Evolutionary conservation across 192 early-diverging fungal genomes (phyloP).

Genomic region (Chytriomyces confervae): DNA sequence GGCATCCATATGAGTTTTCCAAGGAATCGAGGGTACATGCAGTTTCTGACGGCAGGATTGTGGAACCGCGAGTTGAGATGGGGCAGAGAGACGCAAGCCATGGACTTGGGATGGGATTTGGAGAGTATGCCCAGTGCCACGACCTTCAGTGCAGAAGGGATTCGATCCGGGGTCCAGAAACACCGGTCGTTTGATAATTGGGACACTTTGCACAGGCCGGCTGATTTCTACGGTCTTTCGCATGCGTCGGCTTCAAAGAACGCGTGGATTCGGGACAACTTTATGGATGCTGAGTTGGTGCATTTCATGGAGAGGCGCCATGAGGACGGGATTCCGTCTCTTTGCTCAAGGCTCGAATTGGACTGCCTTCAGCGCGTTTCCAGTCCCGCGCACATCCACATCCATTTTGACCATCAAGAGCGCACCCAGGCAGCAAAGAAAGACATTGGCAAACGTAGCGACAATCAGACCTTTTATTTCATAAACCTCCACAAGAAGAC

Average conservation of each 20-base stretch:
- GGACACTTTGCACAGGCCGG: constrained; percentile 20
- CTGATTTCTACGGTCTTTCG: constrained; percentile 36
- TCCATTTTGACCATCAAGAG: constrained; percentile 34
- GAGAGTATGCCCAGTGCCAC: neutral
- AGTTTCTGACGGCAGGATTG: constrained; percentile 29
- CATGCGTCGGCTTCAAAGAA: constrained; percentile 28
- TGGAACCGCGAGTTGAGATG: constrained; percentile 23
- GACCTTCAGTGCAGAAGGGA: neutral
- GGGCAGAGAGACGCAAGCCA: constrained; percentile 23
- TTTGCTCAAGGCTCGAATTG: constrained; percentile 16
- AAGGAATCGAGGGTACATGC: constrained; percentile 28
- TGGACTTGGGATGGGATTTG: constrained; percentile 31
- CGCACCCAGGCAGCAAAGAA: too few species aligned
- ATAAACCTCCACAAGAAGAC: too few species aligned
- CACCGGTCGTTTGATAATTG: neutral
- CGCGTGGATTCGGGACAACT: constrained; percentile 23
- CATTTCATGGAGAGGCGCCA: neutral
- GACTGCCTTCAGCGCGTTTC: constrained; percentile 9
- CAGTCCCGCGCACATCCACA: neutral
- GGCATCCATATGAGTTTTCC: constrained; percentile 45
- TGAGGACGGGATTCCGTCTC: constrained; percentile 8
- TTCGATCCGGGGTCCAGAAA: neutral
- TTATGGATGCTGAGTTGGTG: constrained; percentile 19
- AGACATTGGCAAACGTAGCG: too few species aligned
- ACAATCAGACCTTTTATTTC: too few species aligned